These are phyloP conservation scores for Aspergillus sp. DNA, from an alignment of 2,329 filamentous ascomycete genomes.

Conservation along the genomic window DNA sequence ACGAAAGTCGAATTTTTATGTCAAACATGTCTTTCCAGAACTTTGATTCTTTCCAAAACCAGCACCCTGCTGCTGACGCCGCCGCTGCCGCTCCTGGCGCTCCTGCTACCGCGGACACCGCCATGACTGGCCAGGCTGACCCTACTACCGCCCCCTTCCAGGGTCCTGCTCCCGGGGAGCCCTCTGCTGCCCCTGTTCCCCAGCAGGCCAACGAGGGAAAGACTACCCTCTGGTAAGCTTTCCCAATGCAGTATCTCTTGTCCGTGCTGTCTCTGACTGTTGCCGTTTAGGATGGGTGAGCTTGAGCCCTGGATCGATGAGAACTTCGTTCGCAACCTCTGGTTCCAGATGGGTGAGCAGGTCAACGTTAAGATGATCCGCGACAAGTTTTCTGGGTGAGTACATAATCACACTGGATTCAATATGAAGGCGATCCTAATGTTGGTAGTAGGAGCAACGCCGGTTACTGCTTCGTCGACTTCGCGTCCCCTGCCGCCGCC, in stretches of 20 bases:
- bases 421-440: conserved; percentile 38
- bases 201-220: conserved; percentile 57
- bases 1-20: conserved; percentile 22
- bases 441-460: conserved; percentile 71
- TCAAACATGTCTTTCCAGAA: conserved; percentile 66
- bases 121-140: conserved; percentile 61
- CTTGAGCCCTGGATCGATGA: conserved; percentile 99
- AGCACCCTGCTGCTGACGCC: conserved; percentile 58
- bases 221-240: conserved; percentile 57
- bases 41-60: conserved; percentile 65
- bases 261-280: conserved; percentile 2
- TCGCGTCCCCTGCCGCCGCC: conserved; percentile 77
- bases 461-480: conserved; percentile 98
- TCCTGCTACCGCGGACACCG: conserved; percentile 53
- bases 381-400: conserved; percentile 96
- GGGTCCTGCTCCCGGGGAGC: conserved; percentile 48
- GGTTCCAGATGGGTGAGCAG: conserved; percentile 87
- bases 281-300: conserved; percentile 85
- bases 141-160: conserved; percentile 54
- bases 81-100: conserved; percentile 51
- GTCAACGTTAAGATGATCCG: conserved; percentile 99
- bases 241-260: conserved; percentile 20
- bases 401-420: conserved; percentile 19
- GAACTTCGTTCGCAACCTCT: conserved; percentile 95
- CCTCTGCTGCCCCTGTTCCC: conserved; percentile 44